Conservation (phyloP, 257 asterid genomes). For the Craterostigma plantagineum region DNA sequence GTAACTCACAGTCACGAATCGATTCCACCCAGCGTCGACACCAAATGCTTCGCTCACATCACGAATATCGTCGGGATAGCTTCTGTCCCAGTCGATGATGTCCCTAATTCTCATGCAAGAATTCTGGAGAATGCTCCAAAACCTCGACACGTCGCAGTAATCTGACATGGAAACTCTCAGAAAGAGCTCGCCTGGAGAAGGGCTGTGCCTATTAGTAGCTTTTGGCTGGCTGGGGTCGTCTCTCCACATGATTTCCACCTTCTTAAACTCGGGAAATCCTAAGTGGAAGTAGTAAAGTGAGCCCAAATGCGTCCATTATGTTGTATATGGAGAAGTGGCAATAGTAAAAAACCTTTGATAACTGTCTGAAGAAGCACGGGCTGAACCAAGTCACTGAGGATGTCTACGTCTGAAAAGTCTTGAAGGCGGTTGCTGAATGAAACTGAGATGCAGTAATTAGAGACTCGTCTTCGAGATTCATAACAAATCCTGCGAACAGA, state of each 20-base stretch:
- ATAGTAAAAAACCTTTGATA: constrained; percentile 87
- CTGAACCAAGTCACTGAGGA: constrained; percentile 46
- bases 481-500: constrained; percentile 56
- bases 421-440: constrained; percentile 20
- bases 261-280: constrained; percentile 66
- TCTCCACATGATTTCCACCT: constrained; percentile 83
- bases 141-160: constrained; percentile 35
- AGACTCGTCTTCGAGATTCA: constrained; percentile 16
- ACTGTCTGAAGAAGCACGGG: constrained; percentile 65
- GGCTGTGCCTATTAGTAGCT: constrained; percentile 8
- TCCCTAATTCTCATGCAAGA: constrained; percentile 38
- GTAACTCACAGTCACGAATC: constrained; percentile 53
- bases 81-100: constrained; percentile 84
- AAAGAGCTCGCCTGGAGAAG: constrained; percentile 37
- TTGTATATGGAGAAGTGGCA: too few species aligned
- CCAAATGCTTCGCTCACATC: constrained; percentile 55
- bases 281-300: neutral
- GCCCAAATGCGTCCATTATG: neutral
- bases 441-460: constrained; percentile 41
- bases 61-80: constrained; percentile 73
- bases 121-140: constrained; percentile 52
- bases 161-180: constrained; percentile 54
- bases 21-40: constrained; percentile 40
- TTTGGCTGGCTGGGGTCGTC: constrained; percentile 25
- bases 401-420: constrained; percentile 14